A percentile compares a stretch with the other conserved stretches of the same genome.
phyloP scores from a whole-genome alignment of 345 rosid genomes.

The Linum usitatissimum region DNA sequence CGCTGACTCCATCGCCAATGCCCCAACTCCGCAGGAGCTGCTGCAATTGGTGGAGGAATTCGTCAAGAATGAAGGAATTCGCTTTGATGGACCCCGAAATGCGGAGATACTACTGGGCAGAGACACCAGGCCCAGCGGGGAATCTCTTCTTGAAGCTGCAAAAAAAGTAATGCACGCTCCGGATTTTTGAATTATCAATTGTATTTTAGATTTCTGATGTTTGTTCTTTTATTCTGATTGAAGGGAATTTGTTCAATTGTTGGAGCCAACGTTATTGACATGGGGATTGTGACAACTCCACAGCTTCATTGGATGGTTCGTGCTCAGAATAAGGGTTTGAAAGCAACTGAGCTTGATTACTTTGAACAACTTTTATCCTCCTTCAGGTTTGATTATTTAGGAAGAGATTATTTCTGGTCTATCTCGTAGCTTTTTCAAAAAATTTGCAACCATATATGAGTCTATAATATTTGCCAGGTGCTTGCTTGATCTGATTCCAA shows the following conservation, averaged over 20 bases:
- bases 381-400: slow-evolving; percentile 37
- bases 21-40: slow-evolving; percentile 40
- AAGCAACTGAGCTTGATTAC: slow-evolving; percentile 62
- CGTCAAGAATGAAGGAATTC: slow-evolving; percentile 48
- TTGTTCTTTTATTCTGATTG: slow-evolving; percentile 1
- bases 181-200: not conserved
- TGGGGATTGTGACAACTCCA: slow-evolving; percentile 87
- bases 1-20: slow-evolving; percentile 69
- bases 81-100: slow-evolving; percentile 30
- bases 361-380: slow-evolving; percentile 66
- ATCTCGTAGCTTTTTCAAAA: not conserved
- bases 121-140: slow-evolving; percentile 96
- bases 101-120: slow-evolving; percentile 73
- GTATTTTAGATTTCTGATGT: slow-evolving; percentile 8
- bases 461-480: slow-evolving; percentile 30
- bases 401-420: not conserved
- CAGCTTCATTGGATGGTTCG: slow-evolving; percentile 93
- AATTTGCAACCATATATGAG: not conserved
- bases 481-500: slow-evolving; percentile 56
- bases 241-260: slow-evolving; percentile 59
- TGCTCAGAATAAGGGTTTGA: slow-evolving; percentile 59
- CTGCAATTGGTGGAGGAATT: slow-evolving; percentile 54
- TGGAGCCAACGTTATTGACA: slow-evolving; percentile 49
- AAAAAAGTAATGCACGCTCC: slow-evolving; percentile 31
- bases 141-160: slow-evolving; percentile 68